phyloP scores from a whole-genome alignment of 495 filamentous ascomycete genomes.

The Emericellopsis terricola region DNA sequence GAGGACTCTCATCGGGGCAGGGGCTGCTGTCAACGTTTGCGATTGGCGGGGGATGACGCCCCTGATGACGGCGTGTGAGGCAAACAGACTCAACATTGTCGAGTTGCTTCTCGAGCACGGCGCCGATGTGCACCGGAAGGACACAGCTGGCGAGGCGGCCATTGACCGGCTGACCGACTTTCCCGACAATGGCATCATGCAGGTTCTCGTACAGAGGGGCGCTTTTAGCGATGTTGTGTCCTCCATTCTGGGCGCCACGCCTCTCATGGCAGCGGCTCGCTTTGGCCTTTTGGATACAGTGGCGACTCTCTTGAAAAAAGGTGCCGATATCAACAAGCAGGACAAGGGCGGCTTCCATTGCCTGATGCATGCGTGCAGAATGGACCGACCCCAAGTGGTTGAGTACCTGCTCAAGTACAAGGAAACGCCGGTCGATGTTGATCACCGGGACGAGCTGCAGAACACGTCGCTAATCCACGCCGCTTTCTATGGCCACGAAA shows the following conservation, averaged over 20 bases:
- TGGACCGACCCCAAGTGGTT: neutral
- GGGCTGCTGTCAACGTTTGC: conserved; percentile 4
- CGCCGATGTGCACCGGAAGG: neutral
- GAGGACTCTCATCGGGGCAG: conserved; percentile 2
- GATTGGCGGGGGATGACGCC: conserved; percentile 8
- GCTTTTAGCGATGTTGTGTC: neutral
- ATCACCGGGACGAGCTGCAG: neutral
- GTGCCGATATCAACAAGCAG: neutral
- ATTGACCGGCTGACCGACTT: neutral
- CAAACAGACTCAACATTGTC: conserved; percentile 3
- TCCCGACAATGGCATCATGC: neutral
- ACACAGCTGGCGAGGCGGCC: neutral
- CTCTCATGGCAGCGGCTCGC: neutral
- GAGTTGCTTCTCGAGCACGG: conserved; percentile 3
- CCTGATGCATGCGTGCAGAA: neutral
- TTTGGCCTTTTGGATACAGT: neutral
- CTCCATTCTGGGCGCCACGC: neutral
- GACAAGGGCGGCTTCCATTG: neutral
- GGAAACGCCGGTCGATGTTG: neutral
- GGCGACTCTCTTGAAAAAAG: neutral
- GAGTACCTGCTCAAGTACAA: neutral
- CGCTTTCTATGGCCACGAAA: neutral
- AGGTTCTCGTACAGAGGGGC: neutral
- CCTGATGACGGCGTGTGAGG: conserved; percentile 9
- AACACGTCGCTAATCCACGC: neutral